These are phyloP conservation scores for Aspergillus cejpii DNA, from an alignment of 2,329 filamentous ascomycete genomes.

Conservation along the genomic window DNA sequence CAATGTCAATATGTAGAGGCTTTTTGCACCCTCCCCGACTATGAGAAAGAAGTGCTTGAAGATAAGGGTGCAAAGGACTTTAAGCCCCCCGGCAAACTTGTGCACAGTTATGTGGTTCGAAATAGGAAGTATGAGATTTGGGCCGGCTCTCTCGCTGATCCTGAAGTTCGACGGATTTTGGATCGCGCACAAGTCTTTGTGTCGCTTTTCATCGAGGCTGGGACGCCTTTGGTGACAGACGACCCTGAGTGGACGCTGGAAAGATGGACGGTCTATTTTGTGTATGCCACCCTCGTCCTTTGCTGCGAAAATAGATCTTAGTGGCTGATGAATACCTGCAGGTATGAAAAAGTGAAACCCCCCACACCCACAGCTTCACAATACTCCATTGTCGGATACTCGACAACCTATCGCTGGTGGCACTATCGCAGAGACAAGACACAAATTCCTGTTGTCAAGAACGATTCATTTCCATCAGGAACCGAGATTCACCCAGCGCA, in stretches of 20 bases:
- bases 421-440: constrained; percentile 39
- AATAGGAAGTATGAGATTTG: constrained; percentile 74
- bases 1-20: constrained; percentile 48
- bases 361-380: constrained; percentile 45
- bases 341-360: constrained; percentile 50
- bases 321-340: constrained; percentile 21
- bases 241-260: constrained; percentile 66
- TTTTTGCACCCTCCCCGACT: constrained; percentile 57
- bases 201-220: constrained; percentile 86
- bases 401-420: constrained; percentile 85
- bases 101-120: constrained; percentile 56
- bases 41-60: constrained; percentile 52
- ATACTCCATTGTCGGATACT: constrained; percentile 85
- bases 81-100: constrained; percentile 68
- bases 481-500: constrained; percentile 48
- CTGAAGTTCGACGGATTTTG: constrained; percentile 62
- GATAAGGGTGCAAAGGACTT: constrained; percentile 43
- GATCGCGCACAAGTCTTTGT: constrained; percentile 76
- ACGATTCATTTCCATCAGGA: constrained; percentile 38
- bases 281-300: constrained; percentile 46
- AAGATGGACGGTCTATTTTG: constrained; percentile 86
- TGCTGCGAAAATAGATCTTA: not conserved
- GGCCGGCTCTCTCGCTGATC: constrained; percentile 67
- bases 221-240: constrained; percentile 66
- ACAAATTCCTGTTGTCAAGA: constrained; percentile 38